phyloP scores from a whole-genome alignment of 345 rosid species.

The Pistacia integerrima region DNA sequence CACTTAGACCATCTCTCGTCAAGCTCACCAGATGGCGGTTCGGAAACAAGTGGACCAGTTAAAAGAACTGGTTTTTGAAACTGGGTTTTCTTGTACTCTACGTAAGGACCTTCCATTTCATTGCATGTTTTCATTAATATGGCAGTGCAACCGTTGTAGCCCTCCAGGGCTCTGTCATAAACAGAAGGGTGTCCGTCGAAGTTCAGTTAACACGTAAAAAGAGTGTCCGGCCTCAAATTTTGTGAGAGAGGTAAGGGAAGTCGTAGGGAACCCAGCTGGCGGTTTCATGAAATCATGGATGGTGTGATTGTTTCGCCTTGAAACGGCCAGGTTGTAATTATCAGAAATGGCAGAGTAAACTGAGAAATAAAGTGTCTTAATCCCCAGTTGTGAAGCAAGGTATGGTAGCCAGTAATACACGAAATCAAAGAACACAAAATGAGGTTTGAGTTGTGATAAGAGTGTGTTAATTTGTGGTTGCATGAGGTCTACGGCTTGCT shows the following conservation, averaged over 20 bases:
- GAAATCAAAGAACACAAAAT: constrained; percentile 32
- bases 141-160: neutral
- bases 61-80: constrained; percentile 30
- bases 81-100: constrained; percentile 20
- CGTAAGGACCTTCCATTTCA: constrained; percentile 35
- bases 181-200: constrained; percentile 13
- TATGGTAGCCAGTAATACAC: constrained; percentile 19
- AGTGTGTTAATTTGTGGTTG: constrained; percentile 28
- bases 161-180: constrained; percentile 2
- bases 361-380: constrained; percentile 19
- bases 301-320: constrained; percentile 5
- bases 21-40: constrained; percentile 26
- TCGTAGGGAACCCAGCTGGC: constrained; percentile 23
- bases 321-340: constrained; percentile 21
- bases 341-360: constrained; percentile 25
- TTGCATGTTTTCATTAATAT: constrained; percentile 26
- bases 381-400: constrained; percentile 23
- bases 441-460: constrained; percentile 30
- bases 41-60: constrained; percentile 35
- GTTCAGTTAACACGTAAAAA: constrained; percentile 15
- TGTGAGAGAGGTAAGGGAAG: constrained; percentile 15
- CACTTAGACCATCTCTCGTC: constrained; percentile 38
- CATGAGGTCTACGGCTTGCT: constrained; percentile 34
- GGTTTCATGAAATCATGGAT: constrained; percentile 23
- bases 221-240: constrained; percentile 21